Base-by-base conservation (phyloP, 2,329 filamentous ascomycete genomes). In the Dothideomycetidae sp. region DNA sequence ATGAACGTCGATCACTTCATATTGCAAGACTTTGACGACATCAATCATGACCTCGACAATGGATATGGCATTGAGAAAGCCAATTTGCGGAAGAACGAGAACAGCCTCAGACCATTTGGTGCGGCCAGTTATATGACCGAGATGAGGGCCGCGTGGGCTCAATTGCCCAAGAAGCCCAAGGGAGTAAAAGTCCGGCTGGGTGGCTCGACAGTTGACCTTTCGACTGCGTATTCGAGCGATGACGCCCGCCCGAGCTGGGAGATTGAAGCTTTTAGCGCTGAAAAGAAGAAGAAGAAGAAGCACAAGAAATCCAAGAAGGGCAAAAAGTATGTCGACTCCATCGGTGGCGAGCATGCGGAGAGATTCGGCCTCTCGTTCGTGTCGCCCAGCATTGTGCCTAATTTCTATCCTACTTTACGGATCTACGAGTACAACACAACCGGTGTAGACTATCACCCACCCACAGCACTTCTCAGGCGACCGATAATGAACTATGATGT, bases 1-100 rank as follows among this genome's bases (percentile, higher is more conserved):
- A 96, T 98, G 90, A 98, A 98, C 53, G 81, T 94, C 46, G 90
- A 98, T 50, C 90, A 98, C 57, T 98, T 98, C 58, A 71, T 96
- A 52, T 63, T 98, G 11, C 83, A 93, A 50, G 88, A 96, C 54
- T 82, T 76, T 40, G 68, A 80, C 29, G 72, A 93, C 1, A 68
- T 94, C 37, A 68, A 81, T 43, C 67, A 84, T 33, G 60, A 63
- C 16, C 59, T 65, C 1, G 56, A 58, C 42, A 54, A 58, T 23
- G 64, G 64, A 21, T 39, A 37, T 29, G 42, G 5, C 46, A 58
- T 30, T 49, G 56, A 2, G 48, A 55, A 38, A 19, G 15, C 31
- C 21, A 68, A n/a, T 63, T 64, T 33, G 46, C 33, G 35, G 43
- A 41, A 39, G 41, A 50, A 50, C 14, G 57, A 63, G 13, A 58